phyloP scores from a whole-genome alignment of 805 yeast genomes.

The Cyberlindnera euphorbiae region DNA sequence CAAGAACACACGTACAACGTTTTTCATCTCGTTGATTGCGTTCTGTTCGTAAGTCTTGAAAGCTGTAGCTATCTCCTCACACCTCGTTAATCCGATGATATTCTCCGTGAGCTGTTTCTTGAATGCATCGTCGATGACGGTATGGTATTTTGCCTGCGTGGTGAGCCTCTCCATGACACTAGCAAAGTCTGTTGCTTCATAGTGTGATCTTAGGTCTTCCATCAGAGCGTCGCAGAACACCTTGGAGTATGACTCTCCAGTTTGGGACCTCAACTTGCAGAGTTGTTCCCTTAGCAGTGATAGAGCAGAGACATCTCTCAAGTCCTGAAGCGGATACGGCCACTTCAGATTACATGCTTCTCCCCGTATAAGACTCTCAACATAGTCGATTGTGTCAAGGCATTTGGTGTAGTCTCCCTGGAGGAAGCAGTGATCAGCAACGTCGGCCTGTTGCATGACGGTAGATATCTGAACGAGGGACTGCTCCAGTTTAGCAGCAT shows the following conservation, averaged over 20 bases:
- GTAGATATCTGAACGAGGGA: conserved; percentile 46
- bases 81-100: conserved; percentile 52
- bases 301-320: conserved; percentile 29
- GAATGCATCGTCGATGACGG: conserved; percentile 34
- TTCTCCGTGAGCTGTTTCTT: conserved; percentile 40
- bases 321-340: conserved; percentile 34
- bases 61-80: conserved; percentile 59
- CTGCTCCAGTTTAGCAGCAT: conserved; percentile 60
- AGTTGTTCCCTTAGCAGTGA: conserved; percentile 45
- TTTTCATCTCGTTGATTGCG: conserved; percentile 66
- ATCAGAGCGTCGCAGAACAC: conserved; percentile 52
- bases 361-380: conserved; percentile 58
- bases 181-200: conserved; percentile 40
- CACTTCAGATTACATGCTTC: conserved; percentile 34
- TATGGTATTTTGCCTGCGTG: conserved; percentile 33
- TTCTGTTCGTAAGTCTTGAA: conserved; percentile 61
- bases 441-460: conserved; percentile 40
- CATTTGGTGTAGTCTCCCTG: conserved; percentile 47
- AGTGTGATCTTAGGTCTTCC: conserved; percentile 57
- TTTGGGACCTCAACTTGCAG: conserved; percentile 50
- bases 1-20: conserved; percentile 58
- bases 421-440: conserved; percentile 42
- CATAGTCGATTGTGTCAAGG: conserved; percentile 50
- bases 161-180: conserved; percentile 47
- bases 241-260: conserved; percentile 63